Base-by-base conservation (phyloP, 2,329 filamentous ascomycete species). In the Trichoderma sp. region DNA sequence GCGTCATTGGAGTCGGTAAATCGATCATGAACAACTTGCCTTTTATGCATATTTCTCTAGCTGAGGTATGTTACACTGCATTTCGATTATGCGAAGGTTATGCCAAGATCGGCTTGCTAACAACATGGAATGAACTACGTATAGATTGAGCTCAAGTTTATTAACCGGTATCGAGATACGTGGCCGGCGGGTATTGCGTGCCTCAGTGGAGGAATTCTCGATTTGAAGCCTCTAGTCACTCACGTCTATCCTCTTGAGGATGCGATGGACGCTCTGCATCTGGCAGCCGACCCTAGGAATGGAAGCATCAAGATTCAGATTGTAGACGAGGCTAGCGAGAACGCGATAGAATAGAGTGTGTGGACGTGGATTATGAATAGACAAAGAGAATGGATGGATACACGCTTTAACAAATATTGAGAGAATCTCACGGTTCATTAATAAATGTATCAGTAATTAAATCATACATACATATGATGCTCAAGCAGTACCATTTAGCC, bases 261-360 rank as follows among this genome's bases (percentile, higher is more conserved):
- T 43, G 65, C 65, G 6, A 9, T 68, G 23, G 36, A 68, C 6
- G 65, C 65, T 4, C 13, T 68, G 34, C 65, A 68, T 32, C 26
- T 68, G 23, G 65, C 53, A 32, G 65, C 65, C n/a, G 53, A 68
- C 11, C 34, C 65, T 20, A 23, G 55, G 5, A 68, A 68, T 26
- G 65, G 65, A 32, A 59, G 65, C 53, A 68, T 68, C 53, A 68
- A 68, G 34, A 68, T 68, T 32, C 65, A 68, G 26, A 59, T 68
- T 23, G 65, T 68, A 32, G 65, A 68, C 4, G 65, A 59, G 17
- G 53, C 4, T 6, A 26, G n/a, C 6, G 65, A 68, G 53, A 7
- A 43, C 9, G 34, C n/a, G 34, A 23, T 58, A 13, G 6, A 3
- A 12, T 47, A 32, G 26, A 11, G 8, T 15, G 2, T 13, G 15